These are phyloP conservation scores for Penicillium sp. DNA, from an alignment of 2,329 filamentous ascomycete genomes.

Conservation along the genomic window DNA sequence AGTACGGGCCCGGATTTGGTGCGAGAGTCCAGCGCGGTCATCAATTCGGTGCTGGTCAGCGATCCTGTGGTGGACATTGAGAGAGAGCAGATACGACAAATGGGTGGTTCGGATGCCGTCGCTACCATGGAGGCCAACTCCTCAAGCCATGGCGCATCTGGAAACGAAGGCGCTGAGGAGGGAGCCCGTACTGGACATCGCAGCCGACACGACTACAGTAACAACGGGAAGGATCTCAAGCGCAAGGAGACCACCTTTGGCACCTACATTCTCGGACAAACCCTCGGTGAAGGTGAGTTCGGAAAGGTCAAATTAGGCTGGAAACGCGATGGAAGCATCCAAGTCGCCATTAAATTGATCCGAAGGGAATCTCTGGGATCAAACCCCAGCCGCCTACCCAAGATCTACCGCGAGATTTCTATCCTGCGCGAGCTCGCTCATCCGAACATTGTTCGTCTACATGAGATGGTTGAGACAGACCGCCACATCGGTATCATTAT, in stretches of 20 bases:
- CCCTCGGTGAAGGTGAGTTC: constrained; percentile 96
- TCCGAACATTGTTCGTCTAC: constrained; percentile 93
- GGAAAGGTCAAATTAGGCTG: constrained; percentile 98
- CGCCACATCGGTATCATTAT: constrained; percentile 97
- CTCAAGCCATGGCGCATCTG: constrained; percentile 54
- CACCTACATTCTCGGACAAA: constrained; percentile 93
- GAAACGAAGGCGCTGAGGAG: constrained; percentile 56
- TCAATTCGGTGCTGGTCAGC: constrained; percentile 76
- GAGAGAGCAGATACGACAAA: constrained; percentile 70
- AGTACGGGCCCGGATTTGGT: constrained; percentile 64
- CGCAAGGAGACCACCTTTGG: constrained; percentile 86
- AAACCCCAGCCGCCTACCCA: constrained; percentile 86
- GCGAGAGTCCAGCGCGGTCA: constrained; percentile 76
- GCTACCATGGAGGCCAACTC: constrained; percentile 51
- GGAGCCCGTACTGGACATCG: constrained; percentile 40
- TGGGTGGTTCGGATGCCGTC: constrained; percentile 57
- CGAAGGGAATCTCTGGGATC: constrained; percentile 85
- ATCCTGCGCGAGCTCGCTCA: constrained; percentile 87
- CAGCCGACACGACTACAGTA: constrained; percentile 63
- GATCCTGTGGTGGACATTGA: constrained; percentile 74
- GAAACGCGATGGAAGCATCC: constrained; percentile 91
- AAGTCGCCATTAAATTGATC: constrained; percentile 98
- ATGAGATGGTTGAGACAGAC: constrained; percentile 98
- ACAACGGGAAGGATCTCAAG: constrained; percentile 60
- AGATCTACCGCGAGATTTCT: constrained; percentile 95